A percentile compares a stretch with the other conserved stretches of the same genome.
These are phyloP conservation scores for Irpex sp. DNA, from an alignment of 1,284 basidiomycete species.

Conservation along the genomic window DNA sequence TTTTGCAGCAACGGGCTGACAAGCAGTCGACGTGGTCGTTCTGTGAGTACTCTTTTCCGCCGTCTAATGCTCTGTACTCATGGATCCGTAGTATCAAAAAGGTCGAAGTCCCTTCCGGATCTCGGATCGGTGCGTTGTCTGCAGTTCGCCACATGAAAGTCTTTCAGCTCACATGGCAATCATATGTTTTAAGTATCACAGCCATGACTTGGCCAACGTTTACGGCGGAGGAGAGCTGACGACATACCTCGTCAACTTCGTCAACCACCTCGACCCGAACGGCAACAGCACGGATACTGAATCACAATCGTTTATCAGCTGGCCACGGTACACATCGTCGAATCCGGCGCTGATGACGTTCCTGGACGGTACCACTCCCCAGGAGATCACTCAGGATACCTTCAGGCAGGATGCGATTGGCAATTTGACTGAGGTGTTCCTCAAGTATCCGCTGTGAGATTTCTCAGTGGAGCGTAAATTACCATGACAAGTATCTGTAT, in stretches of 20 bases:
- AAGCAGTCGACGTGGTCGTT: conserved; percentile 48
- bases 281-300: neutral
- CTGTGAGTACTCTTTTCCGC: conserved; percentile 27
- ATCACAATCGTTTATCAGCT: neutral
- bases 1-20: conserved; percentile 30
- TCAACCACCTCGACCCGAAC: conserved; percentile 19
- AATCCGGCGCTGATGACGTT: conserved; percentile 10
- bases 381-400: conserved; percentile 7
- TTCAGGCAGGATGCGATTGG: conserved; percentile 9
- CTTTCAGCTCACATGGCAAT: neutral
- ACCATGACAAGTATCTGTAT: too few relatives aligned
- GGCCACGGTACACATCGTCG: conserved; percentile 14
- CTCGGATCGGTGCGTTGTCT: neutral
- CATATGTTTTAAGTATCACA: conserved; percentile 3
- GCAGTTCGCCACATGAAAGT: too few relatives aligned
- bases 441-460: neutral
- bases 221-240: conserved; percentile 9
- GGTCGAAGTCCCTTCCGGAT: conserved; percentile 30
- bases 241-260: conserved; percentile 15
- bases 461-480: too few relatives aligned
- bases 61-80: neutral
- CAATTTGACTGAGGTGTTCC: neutral
- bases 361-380: conserved; percentile 8
- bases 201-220: conserved; percentile 7
- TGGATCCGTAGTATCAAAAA: conserved; percentile 36